Conservation (phyloP, 768 basidiomycete genomes). For the Rhizopogon vulgaris region DNA sequence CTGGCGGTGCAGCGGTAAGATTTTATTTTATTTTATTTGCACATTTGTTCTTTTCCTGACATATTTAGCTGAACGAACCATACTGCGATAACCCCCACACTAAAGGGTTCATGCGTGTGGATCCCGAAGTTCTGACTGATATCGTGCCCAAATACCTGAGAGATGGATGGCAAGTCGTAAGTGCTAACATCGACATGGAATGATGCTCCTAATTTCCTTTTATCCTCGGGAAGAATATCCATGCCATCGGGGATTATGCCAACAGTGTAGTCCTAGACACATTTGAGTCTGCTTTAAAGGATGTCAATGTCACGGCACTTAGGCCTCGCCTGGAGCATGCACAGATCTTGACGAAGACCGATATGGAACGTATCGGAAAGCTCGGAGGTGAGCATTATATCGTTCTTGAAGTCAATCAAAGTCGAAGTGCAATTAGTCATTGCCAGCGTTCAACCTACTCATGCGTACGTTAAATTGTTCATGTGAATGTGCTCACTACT, state of each 20-base stretch:
- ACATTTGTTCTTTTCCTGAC: not conserved
- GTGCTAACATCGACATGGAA: conserved; percentile 19
- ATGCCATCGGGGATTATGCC: conserved; percentile 84
- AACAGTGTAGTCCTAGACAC: conserved; percentile 80
- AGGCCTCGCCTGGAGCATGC: conserved; percentile 88
- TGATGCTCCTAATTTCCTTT: not conserved
- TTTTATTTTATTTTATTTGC: not conserved
- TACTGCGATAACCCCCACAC: conserved; percentile 76
- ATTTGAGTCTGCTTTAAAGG: conserved; percentile 64
- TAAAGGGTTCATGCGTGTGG: conserved; percentile 71
- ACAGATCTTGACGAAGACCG: conserved; percentile 73
- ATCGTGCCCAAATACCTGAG: conserved; percentile 65
- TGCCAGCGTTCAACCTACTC: conserved; percentile 86
- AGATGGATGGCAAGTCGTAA: conserved; percentile 88
- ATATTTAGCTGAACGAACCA: conserved; percentile 62
- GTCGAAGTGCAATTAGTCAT: conserved; percentile 52
- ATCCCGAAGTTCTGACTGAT: conserved; percentile 52
- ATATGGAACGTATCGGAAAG: conserved; percentile 70
- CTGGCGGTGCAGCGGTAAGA: conserved; percentile 82
- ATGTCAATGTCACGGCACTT: conserved; percentile 54
- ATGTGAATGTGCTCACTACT: not conserved
- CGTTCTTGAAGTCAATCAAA: not conserved
- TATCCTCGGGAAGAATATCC: conserved; percentile 58
- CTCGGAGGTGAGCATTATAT: conserved; percentile 60
- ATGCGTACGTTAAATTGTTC: conserved; percentile 50